Base-by-base conservation (phyloP, 2,329 filamentous ascomycete genomes). In the Colletotrichum cereale region DNA sequence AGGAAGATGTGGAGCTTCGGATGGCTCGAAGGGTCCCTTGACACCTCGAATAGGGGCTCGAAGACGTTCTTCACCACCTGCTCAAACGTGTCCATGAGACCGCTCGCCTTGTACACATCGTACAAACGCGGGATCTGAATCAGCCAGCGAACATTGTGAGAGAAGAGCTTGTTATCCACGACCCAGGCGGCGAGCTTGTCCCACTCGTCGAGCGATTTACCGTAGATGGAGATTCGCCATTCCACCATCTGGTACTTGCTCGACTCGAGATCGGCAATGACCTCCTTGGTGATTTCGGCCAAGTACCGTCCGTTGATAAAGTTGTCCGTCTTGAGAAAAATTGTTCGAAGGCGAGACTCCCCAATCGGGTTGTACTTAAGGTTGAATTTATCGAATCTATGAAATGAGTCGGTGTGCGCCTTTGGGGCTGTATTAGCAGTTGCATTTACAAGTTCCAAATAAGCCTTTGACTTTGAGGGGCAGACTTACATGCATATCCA, bases 221-320 rank as follows among this genome's bases (percentile, higher is more conserved):
- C 96, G 78, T 99, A 99, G 74, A 99, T 94, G 31, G 95, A 98
- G 75, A 99, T 97, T 53, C 96, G 94, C 95, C 97, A 99, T 84
- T 99, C 96, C 1, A 96, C 96, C 93, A 99, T 98, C 80, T 99
- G 96, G 79, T 99, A 99, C 81, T 99, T 99, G 88, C 95, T 98
- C 60, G 96, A 97, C 81, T 99, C 96, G 40, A 99, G 85, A 86
- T 99, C 96, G 3, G 95, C 91, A 66, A 99, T 98, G 73, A 99
- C 96, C 82, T 99, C 96, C 78, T 97, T 97, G 3, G 96, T 98
- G 73, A 99, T 98, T 81, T 99, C 96, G 0, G 96, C 96, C 53
- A 99, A 86, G 79, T 99, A 99, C 61, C 96, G 92, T 44, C 96
- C 96, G 75, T 97, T 91, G 79, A 99, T 97, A 81, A 95, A 96